These are phyloP conservation scores for Bretschneidera sinensis DNA, from an alignment of 345 rosid genomes.

Conservation along the genomic window DNA sequence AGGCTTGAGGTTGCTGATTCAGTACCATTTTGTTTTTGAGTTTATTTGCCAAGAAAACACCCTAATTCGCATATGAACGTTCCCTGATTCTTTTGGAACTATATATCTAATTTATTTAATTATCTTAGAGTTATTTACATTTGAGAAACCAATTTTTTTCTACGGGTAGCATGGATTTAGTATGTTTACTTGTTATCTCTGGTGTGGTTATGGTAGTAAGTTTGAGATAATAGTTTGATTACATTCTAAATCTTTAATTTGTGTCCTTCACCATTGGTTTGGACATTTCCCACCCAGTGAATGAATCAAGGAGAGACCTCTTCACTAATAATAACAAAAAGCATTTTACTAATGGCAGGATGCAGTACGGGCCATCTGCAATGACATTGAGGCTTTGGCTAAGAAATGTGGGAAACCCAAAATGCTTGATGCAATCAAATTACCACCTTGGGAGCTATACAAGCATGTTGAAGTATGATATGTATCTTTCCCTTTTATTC, in stretches of 20 bases:
- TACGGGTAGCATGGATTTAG: no score
- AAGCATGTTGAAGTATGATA: constrained; percentile 77
- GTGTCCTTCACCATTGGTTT: no score
- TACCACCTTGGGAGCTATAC: constrained; percentile 83
- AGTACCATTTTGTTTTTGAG: no score
- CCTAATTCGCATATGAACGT: no score
- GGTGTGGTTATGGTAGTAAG: not conserved
- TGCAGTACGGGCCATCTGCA: constrained; percentile 78
- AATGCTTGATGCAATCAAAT: constrained; percentile 82
- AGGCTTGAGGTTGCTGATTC: no score
- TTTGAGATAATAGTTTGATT: not conserved
- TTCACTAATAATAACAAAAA: not conserved
- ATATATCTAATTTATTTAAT: no score
- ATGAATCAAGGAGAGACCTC: not conserved
- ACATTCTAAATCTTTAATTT: no score
- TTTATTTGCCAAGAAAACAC: no score
- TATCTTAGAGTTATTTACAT: no score
- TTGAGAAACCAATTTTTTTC: not conserved
- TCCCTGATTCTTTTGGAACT: no score
- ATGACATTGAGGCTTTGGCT: constrained; percentile 67
- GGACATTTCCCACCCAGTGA: no score
- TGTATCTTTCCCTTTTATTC: constrained; percentile 10
- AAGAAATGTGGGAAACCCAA: constrained; percentile 82
- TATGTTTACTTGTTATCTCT: no score
- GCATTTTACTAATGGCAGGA: constrained; percentile 48